Conservation (phyloP, 345 rosid genomes). For the Erucastrum elatum region DNA sequence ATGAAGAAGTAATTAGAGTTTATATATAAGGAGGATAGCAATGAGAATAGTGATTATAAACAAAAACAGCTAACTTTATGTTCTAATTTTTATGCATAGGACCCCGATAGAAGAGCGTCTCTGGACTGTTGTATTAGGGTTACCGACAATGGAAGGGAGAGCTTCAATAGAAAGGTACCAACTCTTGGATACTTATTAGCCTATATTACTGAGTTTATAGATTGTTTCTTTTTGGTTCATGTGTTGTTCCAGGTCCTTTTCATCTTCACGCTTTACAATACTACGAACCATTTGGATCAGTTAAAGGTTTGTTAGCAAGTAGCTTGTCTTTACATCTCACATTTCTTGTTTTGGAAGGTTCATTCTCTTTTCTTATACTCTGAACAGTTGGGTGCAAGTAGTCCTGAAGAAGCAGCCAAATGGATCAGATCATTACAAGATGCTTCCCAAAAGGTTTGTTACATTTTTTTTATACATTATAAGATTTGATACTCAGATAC, state of each 20-base stretch:
- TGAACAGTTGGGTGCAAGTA: conserved; percentile 79
- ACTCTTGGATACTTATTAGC: not conserved
- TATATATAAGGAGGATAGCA: not conserved
- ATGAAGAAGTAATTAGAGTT: not conserved
- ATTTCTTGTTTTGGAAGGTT: not conserved
- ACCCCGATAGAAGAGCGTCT: conserved; percentile 66
- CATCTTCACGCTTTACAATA: conserved; percentile 74
- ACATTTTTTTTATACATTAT: not conserved
- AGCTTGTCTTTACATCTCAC: not conserved
- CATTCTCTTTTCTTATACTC: conserved; percentile 1
- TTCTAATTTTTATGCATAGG: conserved; percentile 42
- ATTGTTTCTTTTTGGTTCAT: not conserved
- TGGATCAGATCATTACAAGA: conserved; percentile 77
- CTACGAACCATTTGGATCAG: conserved; percentile 67
- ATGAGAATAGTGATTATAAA: not conserved
- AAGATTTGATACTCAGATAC: conserved; percentile 2
- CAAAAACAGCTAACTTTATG: not conserved
- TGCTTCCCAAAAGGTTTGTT: conserved; percentile 67
- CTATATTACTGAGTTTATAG: conserved; percentile 11
- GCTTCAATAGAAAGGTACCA: conserved; percentile 75
- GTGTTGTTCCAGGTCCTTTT: conserved; percentile 69
- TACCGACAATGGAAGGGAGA: conserved; percentile 92
- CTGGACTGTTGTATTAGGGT: conserved; percentile 75
- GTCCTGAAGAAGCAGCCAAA: conserved; percentile 91
- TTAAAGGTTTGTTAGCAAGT: conserved; percentile 58